Evolutionary conservation across 176 grass and related monocot species (phyloP), one percentile per base, ranked within the genome.

Genomic region (Alopecurus myosuroides): DNA sequence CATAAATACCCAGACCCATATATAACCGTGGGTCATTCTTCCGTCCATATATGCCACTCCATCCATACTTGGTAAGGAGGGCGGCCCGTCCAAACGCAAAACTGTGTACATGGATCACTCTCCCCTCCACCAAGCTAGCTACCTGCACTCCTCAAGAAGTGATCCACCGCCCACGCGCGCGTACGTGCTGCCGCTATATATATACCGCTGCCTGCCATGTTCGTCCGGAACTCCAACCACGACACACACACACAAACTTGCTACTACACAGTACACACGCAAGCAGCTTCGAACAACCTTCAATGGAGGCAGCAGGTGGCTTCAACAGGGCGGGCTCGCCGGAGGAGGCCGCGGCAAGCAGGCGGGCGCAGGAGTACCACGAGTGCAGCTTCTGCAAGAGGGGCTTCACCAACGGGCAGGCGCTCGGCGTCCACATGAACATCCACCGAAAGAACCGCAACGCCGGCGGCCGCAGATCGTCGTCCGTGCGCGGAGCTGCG

Each of bases 391-490:
- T 89, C 88, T 94, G 92, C 86, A 89, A 89, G 74, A 76, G 76
- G 74, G 92, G 92, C 23, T 94, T 94, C 92, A 86, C 88, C 77
- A 94, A 91, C 77, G 89, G 86, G 6, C 92, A 94, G 84, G 92
- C 92, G 62, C 82, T 94, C 0, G 92, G 92, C 11, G 92, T 89
- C 31, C 92, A 94, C 86, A 94, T 94, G 92, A 94, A 94, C 89
- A 84, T 94, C 89, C 92, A n/a, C n/a, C n/a, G n/a, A n/a, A n/a
- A n/a, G n/a, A n/a, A 94, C 74, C 86, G 89, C 26, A 94, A 90
- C 72, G 88, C n/a, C n/a, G 86, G 63, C 86, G n/a, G 92, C n/a
- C n/a, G n/a, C n/a, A n/a, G n/a, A n/a, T 14, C 85, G 39, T 65
- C 61, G n/a, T n/a, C n/a, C n/a, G n/a, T 19, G 61, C 61, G 29